Percentiles rank a stretch among this genome's conserved stretches.
Conservation (phyloP, 2,329 filamentous ascomycete species). For the Pseudopyricularia javanii region DNA sequence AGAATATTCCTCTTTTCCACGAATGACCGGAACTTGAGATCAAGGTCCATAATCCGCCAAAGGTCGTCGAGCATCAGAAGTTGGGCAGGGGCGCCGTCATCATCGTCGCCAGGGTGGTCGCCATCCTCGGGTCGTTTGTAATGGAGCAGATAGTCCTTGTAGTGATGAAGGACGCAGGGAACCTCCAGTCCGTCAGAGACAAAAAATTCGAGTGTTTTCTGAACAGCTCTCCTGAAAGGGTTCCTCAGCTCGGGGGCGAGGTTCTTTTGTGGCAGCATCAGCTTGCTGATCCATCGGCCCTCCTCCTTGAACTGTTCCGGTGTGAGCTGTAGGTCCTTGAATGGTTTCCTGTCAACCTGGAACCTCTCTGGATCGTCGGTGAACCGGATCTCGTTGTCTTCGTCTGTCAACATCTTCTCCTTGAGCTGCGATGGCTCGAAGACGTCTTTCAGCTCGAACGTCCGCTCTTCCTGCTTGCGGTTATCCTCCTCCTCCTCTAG, state of each 20-base stretch:
- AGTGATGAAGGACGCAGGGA: slow-evolving; percentile 95
- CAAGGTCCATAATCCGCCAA: slow-evolving; percentile 89
- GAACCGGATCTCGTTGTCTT: slow-evolving; percentile 81
- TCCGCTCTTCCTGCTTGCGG: slow-evolving; percentile 65
- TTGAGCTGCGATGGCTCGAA: slow-evolving; percentile 93
- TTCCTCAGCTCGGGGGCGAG: slow-evolving; percentile 59
- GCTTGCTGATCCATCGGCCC: slow-evolving; percentile 78
- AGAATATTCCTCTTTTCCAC: slow-evolving; percentile 84
- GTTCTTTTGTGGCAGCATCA: slow-evolving; percentile 80
- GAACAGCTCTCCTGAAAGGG: slow-evolving; percentile 78
- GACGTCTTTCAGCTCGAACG: slow-evolving; percentile 89
- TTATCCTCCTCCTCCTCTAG: slow-evolving; percentile 79
- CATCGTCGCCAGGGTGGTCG: slow-evolving; percentile 4
- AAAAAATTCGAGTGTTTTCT: slow-evolving; percentile 90
- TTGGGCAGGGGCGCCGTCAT: not conserved
- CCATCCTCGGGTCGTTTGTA: slow-evolving; percentile 60
- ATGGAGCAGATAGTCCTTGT: slow-evolving; percentile 94
- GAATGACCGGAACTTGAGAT: slow-evolving; percentile 88
- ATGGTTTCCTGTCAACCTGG: slow-evolving; percentile 80
- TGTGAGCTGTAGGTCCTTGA: slow-evolving; percentile 68
- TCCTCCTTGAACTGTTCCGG: slow-evolving; percentile 86
- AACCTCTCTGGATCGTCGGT: slow-evolving; percentile 89
- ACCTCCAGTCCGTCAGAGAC: slow-evolving; percentile 91
- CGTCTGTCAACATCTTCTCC: slow-evolving; percentile 90
- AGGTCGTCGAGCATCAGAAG: slow-evolving; percentile 84